Base-by-base conservation (phyloP, 495 filamentous ascomycete genomes). In the Penicillium pancosmium region DNA sequence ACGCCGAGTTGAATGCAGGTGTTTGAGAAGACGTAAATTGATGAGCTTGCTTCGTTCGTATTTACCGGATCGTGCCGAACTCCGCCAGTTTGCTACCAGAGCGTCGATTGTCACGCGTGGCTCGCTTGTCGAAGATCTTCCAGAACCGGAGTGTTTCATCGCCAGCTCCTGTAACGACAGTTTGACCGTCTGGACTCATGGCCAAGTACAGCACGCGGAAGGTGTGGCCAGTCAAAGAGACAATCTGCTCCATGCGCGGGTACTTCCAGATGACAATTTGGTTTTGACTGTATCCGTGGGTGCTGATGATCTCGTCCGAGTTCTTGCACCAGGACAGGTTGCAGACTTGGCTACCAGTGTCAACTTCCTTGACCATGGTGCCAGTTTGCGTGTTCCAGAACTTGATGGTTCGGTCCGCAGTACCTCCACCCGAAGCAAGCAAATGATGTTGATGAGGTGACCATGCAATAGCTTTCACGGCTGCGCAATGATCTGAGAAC, bases 251-350 rank as follows among this genome's bases (percentile, higher is more conserved):
- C 95, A 98, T 98, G 66, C 86, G 90, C 1, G 94, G 94, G 69
- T 98, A 98, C 69, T 98, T 98, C 94, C 94, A 98, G 56, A 98
- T 88, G 16, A 98, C 92, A 62, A 98, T 97, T 70, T 97, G 93
- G 67, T 98, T 96, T 70, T 98, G 95, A 55, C 84, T 89, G 77
- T 96, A 98, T n/a, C 94, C 94, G 69, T 98, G 94, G 4, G 94
- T 98, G 41, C 88, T 92, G 59, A 98, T 94, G 63, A 98, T 88
- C 76, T 98, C 94, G 70, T 97, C 96, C 25, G 89, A 93, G 68
- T 96, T 97, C 71, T 92, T 93, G 18, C 85, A 89, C 94, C 95
- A 98, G 9, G 91, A 89, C 15, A 98, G 81, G 70, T 98, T 98
- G 77, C 94, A 98, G 25, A 98, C 94, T 70, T 98, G 94, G 64